These are phyloP conservation scores for Aureobasidium sp. DNA, from an alignment of 2,329 filamentous ascomycete species.

Conservation along the genomic window DNA sequence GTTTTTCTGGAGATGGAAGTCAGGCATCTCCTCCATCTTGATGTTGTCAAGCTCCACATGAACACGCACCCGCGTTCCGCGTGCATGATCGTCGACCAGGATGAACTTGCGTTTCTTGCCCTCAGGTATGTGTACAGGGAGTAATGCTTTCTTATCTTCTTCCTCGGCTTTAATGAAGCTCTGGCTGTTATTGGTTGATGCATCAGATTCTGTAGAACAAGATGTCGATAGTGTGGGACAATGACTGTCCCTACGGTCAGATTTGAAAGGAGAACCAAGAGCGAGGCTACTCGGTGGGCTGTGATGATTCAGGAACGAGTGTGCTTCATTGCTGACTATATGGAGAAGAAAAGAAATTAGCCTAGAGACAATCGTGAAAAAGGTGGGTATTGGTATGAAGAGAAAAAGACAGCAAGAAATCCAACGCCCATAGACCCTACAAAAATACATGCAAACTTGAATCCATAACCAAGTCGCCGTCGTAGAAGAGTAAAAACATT, in stretches of 20 bases:
- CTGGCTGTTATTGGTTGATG: conserved; percentile 36
- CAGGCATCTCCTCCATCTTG: conserved; percentile 90
- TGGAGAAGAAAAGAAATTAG: conserved; percentile 33
- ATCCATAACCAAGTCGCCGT: not conserved
- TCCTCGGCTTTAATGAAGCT: conserved; percentile 35
- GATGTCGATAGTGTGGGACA: conserved; percentile 58
- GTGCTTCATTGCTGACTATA: conserved; percentile 48
- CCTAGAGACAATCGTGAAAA: conserved; percentile 18
- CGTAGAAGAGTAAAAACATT: not conserved
- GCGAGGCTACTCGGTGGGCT: conserved; percentile 47
- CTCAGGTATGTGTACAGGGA: conserved; percentile 84
- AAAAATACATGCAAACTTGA: not conserved
- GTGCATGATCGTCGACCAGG: conserved; percentile 80
- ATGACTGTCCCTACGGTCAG: conserved; percentile 68
- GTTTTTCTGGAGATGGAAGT: conserved; percentile 84
- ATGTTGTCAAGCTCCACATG: conserved; percentile 89
- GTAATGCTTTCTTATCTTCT: conserved; percentile 53
- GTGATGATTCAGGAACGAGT: conserved; percentile 54
- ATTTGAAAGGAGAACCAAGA: conserved; percentile 50
- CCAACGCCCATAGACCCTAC: not conserved
- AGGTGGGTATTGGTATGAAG: conserved; percentile 18
- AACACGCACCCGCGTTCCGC: conserved; percentile 72
- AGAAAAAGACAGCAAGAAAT: conserved; percentile 13
- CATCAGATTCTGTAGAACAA: conserved; percentile 47
- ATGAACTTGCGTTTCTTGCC: conserved; percentile 95